phyloP scores from a whole-genome alignment of 23 red algal species.

The Rhodosorus marinus region DNA sequence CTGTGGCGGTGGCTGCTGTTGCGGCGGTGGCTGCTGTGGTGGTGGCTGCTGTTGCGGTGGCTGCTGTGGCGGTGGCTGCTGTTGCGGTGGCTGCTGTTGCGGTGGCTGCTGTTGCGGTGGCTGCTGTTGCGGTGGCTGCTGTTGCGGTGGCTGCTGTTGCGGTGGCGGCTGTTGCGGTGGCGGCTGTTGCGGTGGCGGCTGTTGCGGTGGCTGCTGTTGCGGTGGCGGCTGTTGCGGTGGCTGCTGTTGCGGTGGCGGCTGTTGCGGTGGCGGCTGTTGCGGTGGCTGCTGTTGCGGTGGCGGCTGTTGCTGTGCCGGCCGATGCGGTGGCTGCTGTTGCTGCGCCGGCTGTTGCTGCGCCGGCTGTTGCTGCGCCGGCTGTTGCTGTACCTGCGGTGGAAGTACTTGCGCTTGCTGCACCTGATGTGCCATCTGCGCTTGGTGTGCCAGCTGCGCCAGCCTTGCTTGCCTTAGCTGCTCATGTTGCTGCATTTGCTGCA shows the following conservation, averaged over 20 bases:
- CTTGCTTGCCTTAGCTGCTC: not conserved
- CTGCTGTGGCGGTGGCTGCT: no score
- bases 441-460: not conserved
- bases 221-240: not conserved
- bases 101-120: no score
- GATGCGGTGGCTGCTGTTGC: not conserved
- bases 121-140: no score
- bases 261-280: not conserved
- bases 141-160: no score
- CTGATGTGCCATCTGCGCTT: not conserved
- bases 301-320: not conserved
- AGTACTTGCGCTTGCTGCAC: not conserved
- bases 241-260: not conserved
- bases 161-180: no score
- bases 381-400: not conserved
- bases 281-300: not conserved
- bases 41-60: no score
- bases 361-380: not conserved
- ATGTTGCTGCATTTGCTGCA: not conserved
- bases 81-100: no score
- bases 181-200: no score
- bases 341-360: not conserved
- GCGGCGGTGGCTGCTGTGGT: no score
- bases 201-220: not conserved
- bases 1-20: no score